Percentiles rank a stretch among this genome's conserved stretches.
phyloP scores from a whole-genome alignment of 192 early-diverging fungal genomes.

The Endogone sp. region DNA sequence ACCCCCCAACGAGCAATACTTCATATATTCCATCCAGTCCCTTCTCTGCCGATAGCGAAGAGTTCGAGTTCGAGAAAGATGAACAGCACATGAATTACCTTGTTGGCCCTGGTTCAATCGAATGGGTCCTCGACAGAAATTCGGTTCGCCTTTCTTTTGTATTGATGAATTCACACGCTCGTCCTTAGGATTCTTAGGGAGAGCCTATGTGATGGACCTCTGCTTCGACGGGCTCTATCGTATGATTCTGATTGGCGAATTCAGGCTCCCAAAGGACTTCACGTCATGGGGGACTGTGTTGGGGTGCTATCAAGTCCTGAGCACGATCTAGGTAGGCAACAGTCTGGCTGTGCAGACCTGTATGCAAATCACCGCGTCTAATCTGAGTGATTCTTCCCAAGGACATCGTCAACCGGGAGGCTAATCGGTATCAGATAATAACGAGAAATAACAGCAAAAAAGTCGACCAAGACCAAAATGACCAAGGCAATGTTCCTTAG shows the following conservation, averaged over 20 bases:
- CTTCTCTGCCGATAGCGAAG: no score
- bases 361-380: conserved; percentile 1
- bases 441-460: conserved; percentile 5
- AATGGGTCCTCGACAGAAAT: no score
- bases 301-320: conserved; percentile 8
- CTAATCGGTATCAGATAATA: conserved; percentile 5
- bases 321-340: conserved; percentile 12
- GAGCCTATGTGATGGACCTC: conserved; percentile 13
- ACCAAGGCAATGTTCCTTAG: conserved; percentile 14
- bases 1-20: no score
- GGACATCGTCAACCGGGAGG: conserved; percentile 6
- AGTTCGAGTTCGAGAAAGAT: no score
- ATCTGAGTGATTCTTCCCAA: conserved; percentile 5
- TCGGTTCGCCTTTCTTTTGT: conserved; percentile 3
- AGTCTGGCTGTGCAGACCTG: no score
- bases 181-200: conserved; percentile 10
- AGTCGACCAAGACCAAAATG: conserved; percentile 1
- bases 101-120: no score
- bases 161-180: conserved; percentile 9
- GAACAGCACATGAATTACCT: no score
- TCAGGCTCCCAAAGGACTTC: conserved; percentile 3
- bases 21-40: no score
- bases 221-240: conserved; percentile 8
- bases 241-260: conserved; percentile 15
- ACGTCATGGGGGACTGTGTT: conserved; percentile 8